Base-by-base conservation (phyloP, 1,284 basidiomycete genomes). In the Moesziomyces parantarcticus region DNA sequence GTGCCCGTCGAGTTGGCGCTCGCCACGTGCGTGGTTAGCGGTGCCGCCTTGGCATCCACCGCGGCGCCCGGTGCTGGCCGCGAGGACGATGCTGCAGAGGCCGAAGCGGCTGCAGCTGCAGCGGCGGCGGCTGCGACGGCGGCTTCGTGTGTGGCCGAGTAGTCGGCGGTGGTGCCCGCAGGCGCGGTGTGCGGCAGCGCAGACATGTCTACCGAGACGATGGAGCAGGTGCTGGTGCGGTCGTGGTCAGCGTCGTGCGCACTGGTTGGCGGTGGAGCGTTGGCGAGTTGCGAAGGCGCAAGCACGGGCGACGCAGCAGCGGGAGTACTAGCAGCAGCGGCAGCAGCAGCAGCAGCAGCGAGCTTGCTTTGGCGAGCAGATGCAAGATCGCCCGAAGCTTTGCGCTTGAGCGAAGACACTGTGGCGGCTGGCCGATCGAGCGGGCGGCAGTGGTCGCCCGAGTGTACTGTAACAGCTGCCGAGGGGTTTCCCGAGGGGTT, bases 1-100 rank as follows among this genome's bases (percentile, higher is more conserved):
- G 71, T 73, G 22, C 65, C 70, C n/a, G 61, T 40, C 34, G 65
- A 68, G 46, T 68, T 73, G 58, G 70, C 70, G 20, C 49, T 57
- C 18, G 64, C 64, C 22, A 57, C 52, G 40, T 58, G 70, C 29
- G 50, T 23, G 9, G 63, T 40, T 3, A 44, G 20, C 11, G 53
- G 25, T 16, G 36, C 41, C 11, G 46, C 49, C 20, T 65, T 58
- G 49, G 48, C 42, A 43, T 57, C 51, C n/a, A n/a, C n/a, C n/a
- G n/a, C n/a, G n/a, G n/a, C n/a, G n/a, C n/a, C n/a, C n/a, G 34
- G 21, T 11, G 20, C n/a, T 7, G 49, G 22, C 11, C 41, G 13
- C 18, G 43, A 54, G 43, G 42, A 29, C 40, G 53, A 26, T 34
- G 65, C 50, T 34, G 58, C 34, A 1, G 51, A 50, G 8, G 50